Base-by-base conservation (phyloP, 2,329 filamentous ascomycete species). In the Fusarium protoensiforme region DNA sequence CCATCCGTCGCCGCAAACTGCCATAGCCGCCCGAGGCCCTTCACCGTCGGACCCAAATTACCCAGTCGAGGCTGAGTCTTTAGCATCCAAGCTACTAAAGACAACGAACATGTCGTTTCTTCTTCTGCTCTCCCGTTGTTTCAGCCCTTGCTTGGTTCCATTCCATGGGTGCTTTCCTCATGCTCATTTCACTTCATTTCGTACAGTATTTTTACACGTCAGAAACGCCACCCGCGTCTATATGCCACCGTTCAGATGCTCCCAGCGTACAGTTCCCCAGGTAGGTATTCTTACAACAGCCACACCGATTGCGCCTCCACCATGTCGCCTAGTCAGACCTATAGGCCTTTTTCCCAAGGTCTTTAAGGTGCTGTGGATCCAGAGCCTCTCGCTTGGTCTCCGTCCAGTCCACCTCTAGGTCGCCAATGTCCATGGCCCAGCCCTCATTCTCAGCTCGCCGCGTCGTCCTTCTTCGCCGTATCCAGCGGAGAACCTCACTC, bases 401-500 rank as follows among this genome's bases (percentile, higher is more conserved):
- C 29, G 41, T 53, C 64, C 31, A 58, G n/a, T 63, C 60, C 20
- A 62, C 8, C 13, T 63, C 65, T 33, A 62, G 35, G 57, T 65
- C 64, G 11, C 46, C 33, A 48, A 66, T 41, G 39, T 69, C 65
- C 8, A 60, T 54, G 14, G 67, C 59, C 39, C 35, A 20, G 1
- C 39, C 60, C 20, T 69, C 58, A 38, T 68, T 66, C 41, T 61
- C 69, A 18, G 64, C 65, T n/a, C 56, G 59, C 53, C 66, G 66
- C 36, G 56, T 43, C 5, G 48, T n/a, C 33, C 61, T 67, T 46
- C 61, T 56, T 22, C 62, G 46, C 35, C 70, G 66, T 39, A 71
- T 67, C 75, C 75, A 74, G 38, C 74, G 67, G 36, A 81, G 70
- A 27, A 78, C 72, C 33, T 74, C 69, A 33, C 68, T 70, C 63